These are phyloP conservation scores for Halophytophthora polymorphica DNA, from an alignment of 352 stramenopile species.

Conservation along the genomic window DNA sequence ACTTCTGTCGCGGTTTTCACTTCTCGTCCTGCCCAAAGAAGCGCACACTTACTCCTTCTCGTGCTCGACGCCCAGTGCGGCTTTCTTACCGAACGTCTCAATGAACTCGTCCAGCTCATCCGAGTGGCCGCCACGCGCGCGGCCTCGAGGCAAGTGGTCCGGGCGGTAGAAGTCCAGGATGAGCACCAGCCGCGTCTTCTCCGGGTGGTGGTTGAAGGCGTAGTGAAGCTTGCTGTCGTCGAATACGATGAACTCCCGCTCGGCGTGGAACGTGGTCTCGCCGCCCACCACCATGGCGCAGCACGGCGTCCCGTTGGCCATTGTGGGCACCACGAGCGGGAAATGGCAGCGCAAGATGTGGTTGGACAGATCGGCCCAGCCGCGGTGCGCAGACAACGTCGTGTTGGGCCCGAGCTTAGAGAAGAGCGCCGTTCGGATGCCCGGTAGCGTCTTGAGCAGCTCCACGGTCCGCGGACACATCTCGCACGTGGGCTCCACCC, in stretches of 20 bases:
- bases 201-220: slow-evolving; percentile 75
- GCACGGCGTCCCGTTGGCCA: slow-evolving; percentile 49
- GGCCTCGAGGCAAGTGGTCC: slow-evolving; percentile 71
- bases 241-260: slow-evolving; percentile 85
- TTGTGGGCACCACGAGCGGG: slow-evolving; percentile 56
- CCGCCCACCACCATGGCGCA: slow-evolving; percentile 79
- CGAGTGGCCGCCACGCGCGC: slow-evolving; percentile 78
- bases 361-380: slow-evolving; percentile 89
- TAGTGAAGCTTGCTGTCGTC: slow-evolving; percentile 91
- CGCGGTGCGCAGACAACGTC: slow-evolving; percentile 66
- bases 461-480: slow-evolving; percentile 80
- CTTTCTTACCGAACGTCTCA: slow-evolving; percentile 65
- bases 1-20: no score
- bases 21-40: no score
- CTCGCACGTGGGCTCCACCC: slow-evolving; percentile 70
- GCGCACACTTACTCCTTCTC: slow-evolving; percentile 3
- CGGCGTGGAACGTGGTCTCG: slow-evolving; percentile 63
- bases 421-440: slow-evolving; percentile 86
- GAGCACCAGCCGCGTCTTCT: slow-evolving; percentile 69
- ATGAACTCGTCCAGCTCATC: slow-evolving; percentile 90
- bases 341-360: slow-evolving; percentile 86
- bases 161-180: slow-evolving; percentile 89
- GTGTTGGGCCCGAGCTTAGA: slow-evolving; percentile 84
- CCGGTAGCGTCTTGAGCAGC: slow-evolving; percentile 57
- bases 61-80: slow-evolving; percentile 18